Base-by-base conservation (phyloP, 306 rosid species). In the Cucumis melo region DNA sequence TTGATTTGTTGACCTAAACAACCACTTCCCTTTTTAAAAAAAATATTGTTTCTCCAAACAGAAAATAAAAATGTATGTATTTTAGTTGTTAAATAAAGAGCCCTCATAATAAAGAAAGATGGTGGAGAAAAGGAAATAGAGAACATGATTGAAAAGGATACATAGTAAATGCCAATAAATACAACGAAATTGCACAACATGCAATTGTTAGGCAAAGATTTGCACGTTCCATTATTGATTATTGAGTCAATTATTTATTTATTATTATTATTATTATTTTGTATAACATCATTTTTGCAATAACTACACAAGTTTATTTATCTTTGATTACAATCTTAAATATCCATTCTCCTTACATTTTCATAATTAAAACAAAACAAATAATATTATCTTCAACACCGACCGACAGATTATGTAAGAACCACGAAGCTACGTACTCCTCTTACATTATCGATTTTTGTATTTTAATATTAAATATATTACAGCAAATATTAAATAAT, bases 201-300 rank as follows among this genome's bases (percentile, higher is more conserved):
- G 78, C 61, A 74, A 38, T 74, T 53, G 51, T n/a, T 51, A 32
- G 62, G 38, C 27, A 54, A 75, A 58, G 53, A 75, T 55, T 34
- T 58, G 78, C 78, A 75, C 64, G 65, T 75, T 32, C 36, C 78
- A 75, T 56, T 54, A 75, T 54, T 54, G 77, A 51, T 55, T 32
- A 54, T 29, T 56, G 50, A 73, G 19, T 75, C 67, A 38, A 32
- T 54, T 29, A 4, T 50, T 12, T 14, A 48, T 1, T 12, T 12
- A 48, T 4, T 13, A 16, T 51, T 5, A 2, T 44, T 44, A 0
- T 46, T 46, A 0, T 46, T 46, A 0, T 46, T 46, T 11, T 46
- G 15, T 10, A 1, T 44, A 42, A 44, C 24, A 12, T 23, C 21
- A 12, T 27, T 44, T 17, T 46, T 41, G 75, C 57, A 73, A 54